Evolutionary conservation across 1,284 basidiomycete species (phyloP).

Genomic region (Boletus putidus): DNA sequence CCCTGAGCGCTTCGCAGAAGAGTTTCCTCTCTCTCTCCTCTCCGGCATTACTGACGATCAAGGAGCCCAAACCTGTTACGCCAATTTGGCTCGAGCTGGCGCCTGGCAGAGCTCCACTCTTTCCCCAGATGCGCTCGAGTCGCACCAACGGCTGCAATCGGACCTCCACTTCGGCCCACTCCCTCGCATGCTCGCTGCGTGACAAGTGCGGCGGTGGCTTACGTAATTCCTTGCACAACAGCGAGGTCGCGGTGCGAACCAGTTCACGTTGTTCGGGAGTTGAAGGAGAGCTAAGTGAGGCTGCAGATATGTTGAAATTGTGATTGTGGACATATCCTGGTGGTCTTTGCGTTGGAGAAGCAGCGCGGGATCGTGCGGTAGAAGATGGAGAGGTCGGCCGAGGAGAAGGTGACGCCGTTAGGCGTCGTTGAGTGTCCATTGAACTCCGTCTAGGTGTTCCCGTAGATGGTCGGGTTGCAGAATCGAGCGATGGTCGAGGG

Average conservation of each 20-base stretch:
- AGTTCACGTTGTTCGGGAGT: constrained; percentile 62
- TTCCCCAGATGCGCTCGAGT: constrained; percentile 73
- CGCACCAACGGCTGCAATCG: constrained; percentile 59
- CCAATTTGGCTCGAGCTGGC: constrained; percentile 48
- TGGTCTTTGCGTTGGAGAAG: constrained; percentile 45
- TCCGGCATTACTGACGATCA: constrained; percentile 50
- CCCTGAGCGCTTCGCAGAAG: constrained; percentile 73
- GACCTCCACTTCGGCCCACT: constrained; percentile 74
- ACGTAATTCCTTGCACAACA: constrained; percentile 64
- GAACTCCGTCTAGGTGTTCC: constrained; percentile 35
- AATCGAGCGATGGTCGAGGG: constrained; percentile 24
- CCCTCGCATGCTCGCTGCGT: constrained; percentile 49
- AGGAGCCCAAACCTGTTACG: constrained; percentile 36
- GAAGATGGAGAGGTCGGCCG: constrained; percentile 36
- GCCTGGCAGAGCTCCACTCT: constrained; percentile 42
- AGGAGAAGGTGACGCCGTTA: constrained; percentile 39
- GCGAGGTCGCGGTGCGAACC: constrained; percentile 57
- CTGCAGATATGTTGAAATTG: constrained; percentile 55
- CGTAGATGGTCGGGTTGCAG: constrained; percentile 25
- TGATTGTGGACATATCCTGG: constrained; percentile 49
- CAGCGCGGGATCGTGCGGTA: constrained; percentile 34
- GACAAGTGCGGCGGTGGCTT: constrained; percentile 55
- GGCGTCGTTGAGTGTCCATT: constrained; percentile 37
- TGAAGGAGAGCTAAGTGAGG: constrained; percentile 47
- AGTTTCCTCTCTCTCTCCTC: constrained; percentile 72